These are phyloP conservation scores for Fomitiporia mediterranea DNA, from an alignment of 1,284 basidiomycete genomes.

Conservation along the genomic window DNA sequence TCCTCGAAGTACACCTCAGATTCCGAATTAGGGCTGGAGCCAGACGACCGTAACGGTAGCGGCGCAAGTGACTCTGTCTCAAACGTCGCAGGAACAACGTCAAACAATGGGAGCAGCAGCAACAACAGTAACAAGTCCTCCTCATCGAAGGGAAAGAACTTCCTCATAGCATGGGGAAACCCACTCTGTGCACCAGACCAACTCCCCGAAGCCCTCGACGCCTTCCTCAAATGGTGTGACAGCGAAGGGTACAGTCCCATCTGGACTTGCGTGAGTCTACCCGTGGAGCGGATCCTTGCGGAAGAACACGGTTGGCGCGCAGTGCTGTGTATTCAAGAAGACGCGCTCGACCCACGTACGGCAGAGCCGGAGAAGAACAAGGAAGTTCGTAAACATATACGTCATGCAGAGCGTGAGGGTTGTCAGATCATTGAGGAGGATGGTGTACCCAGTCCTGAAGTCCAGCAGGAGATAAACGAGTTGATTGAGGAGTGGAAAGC, in stretches of 20 bases:
- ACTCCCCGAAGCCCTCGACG: constrained; percentile 36
- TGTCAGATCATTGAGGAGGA: constrained; percentile 39
- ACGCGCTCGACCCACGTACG: constrained; percentile 44
- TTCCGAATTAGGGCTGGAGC: constrained; percentile 22
- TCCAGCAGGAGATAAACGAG: constrained; percentile 36
- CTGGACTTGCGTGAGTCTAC: constrained; percentile 45
- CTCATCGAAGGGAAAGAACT: background rate
- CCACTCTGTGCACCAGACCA: constrained; percentile 45
- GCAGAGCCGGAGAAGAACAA: constrained; percentile 36
- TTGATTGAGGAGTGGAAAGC: constrained; percentile 45
- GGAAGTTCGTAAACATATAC: constrained; percentile 43
- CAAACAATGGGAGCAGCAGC: background rate
- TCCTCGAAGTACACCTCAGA: constrained; percentile 18
- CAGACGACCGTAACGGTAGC: background rate
- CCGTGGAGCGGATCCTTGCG: constrained; percentile 43
- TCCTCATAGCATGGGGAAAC: constrained; percentile 40
- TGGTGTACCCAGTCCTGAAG: constrained; percentile 36
- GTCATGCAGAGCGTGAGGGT: constrained; percentile 44
- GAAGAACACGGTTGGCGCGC: constrained; percentile 45
- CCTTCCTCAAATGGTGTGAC: constrained; percentile 35
- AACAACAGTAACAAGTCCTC: too few species aligned
- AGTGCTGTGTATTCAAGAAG: constrained; percentile 47
- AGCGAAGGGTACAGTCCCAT: constrained; percentile 42
- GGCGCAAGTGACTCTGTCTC: background rate
- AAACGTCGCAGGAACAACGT: background rate